These are phyloP conservation scores for Saccharum officinarum DNA, from an alignment of 176 grass and related monocot genomes.

Conservation along the genomic window DNA sequence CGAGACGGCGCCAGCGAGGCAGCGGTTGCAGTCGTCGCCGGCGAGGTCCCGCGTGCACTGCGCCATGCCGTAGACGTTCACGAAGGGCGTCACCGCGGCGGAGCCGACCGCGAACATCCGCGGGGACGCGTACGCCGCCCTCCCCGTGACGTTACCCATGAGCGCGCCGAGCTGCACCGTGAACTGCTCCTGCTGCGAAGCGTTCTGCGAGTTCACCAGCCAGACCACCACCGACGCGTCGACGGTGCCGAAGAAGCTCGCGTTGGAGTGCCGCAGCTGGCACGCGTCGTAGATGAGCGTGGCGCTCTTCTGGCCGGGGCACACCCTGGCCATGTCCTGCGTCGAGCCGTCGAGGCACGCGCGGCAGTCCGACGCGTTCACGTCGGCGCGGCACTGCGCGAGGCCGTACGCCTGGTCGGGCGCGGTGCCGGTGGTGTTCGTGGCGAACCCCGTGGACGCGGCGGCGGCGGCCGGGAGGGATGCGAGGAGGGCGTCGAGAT, in stretches of 20 bases:
- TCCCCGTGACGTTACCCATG: slow-evolving; percentile 25
- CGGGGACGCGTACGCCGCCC: slow-evolving; percentile 32
- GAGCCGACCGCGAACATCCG: slow-evolving; percentile 31
- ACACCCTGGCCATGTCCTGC: neutral
- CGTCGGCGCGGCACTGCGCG: slow-evolving; percentile 59
- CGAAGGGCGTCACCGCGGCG: neutral
- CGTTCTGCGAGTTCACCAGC: neutral
- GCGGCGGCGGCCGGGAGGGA: neutral
- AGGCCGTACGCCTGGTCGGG: slow-evolving; percentile 44
- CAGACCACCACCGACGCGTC: neutral
- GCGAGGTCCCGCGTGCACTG: slow-evolving; percentile 64
- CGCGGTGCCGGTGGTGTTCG: slow-evolving; percentile 10
- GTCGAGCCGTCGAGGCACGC: slow-evolving; percentile 25
- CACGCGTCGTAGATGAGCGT: slow-evolving; percentile 27
- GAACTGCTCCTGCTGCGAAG: slow-evolving; percentile 17
- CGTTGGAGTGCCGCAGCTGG: slow-evolving; percentile 42
- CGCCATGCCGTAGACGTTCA: slow-evolving; percentile 40
- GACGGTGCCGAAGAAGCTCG: slow-evolving; percentile 31
- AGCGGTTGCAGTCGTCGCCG: slow-evolving; percentile 31
- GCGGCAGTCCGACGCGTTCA: slow-evolving; percentile 12
- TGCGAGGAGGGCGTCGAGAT: no score
- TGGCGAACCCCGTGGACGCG: slow-evolving; percentile 26
- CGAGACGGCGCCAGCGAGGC: no score
- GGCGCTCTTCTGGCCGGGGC: slow-evolving; percentile 26
- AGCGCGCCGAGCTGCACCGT: neutral